Percentiles rank a stretch among this genome's conserved stretches.
Evolutionary conservation across 805 yeast species (phyloP).

Genomic region (Komagataella ulmi): DNA sequence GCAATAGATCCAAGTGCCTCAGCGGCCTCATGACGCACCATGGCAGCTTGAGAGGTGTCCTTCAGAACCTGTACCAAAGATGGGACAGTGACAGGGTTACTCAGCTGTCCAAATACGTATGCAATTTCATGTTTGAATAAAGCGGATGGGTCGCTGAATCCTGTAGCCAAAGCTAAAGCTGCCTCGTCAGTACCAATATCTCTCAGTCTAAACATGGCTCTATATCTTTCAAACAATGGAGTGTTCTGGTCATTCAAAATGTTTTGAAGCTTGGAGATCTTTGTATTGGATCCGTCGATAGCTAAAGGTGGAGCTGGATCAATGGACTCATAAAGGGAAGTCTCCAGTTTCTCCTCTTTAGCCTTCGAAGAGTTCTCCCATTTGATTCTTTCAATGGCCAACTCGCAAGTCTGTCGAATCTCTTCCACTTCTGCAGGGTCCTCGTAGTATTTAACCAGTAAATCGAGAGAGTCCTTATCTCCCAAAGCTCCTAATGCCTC

Average conservation of each 20-base stretch:
- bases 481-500: constrained; percentile 97
- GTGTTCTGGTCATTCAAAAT: constrained; percentile 63
- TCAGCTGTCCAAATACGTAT: constrained; percentile 93
- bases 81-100: constrained; percentile 88
- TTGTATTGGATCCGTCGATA: constrained; percentile 26
- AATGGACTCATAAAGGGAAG: constrained; percentile 71
- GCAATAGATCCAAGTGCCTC: constrained; percentile 97
- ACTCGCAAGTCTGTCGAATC: constrained; percentile 93
- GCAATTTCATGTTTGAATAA: constrained; percentile 96
- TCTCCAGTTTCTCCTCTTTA: constrained; percentile 56
- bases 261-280: constrained; percentile 49
- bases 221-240: constrained; percentile 85
- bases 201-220: constrained; percentile 97
- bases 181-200: constrained; percentile 93
- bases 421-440: constrained; percentile 65
- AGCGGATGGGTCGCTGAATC: constrained; percentile 84
- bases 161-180: constrained; percentile 79
- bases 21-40: constrained; percentile 99
- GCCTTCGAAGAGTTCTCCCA: constrained; percentile 73
- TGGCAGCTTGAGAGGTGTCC: constrained; percentile 75
- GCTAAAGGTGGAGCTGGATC: constrained; percentile 99
- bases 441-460: constrained; percentile 51
- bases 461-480: constrained; percentile 54
- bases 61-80: constrained; percentile 71
- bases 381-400: constrained; percentile 86